Evolutionary conservation across 139 green algal species (phyloP).

Genomic region (Helicosporidium sp.): DNA sequence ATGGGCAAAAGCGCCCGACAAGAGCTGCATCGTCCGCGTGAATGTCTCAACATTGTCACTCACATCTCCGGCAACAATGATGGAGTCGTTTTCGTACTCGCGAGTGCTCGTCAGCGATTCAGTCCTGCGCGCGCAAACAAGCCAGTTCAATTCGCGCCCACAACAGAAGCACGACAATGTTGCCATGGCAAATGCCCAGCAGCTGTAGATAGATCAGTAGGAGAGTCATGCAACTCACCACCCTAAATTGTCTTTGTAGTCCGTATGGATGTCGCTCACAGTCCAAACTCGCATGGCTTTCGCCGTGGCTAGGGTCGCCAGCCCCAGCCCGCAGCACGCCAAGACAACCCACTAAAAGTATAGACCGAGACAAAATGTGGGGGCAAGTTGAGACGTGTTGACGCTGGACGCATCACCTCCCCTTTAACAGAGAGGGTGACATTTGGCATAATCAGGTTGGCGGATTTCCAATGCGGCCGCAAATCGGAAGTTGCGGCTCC

Average conservation of each 20-base stretch:
- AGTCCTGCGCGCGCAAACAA: background rate
- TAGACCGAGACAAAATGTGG: no score
- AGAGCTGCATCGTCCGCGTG: conserved; percentile 20
- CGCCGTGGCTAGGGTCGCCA: no score
- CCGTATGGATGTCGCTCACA: conserved; percentile 51
- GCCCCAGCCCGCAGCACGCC: no score
- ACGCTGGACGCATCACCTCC: no score
- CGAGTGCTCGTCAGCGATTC: background rate
- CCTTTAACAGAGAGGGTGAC: no score
- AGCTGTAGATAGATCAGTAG: background rate
- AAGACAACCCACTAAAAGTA: no score
- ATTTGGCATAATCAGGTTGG: no score
- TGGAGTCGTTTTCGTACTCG: conserved; percentile 12
- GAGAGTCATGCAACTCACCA: conserved; percentile 14
- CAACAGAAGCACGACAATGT: background rate
- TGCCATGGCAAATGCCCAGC: background rate
- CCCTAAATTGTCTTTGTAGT: conserved; percentile 41
- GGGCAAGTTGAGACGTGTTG: no score
- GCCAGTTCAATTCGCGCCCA: no score
- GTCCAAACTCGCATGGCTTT: conserved; percentile 29
- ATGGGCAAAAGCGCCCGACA: conserved; percentile 20
- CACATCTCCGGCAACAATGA: conserved; percentile 58
- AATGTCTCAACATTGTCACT: conserved; percentile 34
- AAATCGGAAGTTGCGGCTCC: no score
- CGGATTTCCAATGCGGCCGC: no score